Base-by-base conservation (phyloP, 2,329 filamentous ascomycete genomes). In the Calonectria fujianensis region DNA sequence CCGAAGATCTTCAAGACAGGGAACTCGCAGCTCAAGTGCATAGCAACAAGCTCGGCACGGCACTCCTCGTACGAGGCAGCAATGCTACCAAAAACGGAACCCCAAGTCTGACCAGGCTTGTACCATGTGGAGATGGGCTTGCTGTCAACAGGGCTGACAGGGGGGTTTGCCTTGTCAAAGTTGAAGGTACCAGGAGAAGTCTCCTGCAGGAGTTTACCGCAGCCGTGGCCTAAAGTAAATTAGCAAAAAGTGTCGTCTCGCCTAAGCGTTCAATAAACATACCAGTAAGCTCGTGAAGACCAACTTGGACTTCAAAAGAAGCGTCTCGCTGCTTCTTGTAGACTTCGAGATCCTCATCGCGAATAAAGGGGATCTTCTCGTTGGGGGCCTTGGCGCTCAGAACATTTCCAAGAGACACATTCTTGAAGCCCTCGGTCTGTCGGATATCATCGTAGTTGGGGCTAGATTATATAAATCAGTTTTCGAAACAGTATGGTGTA, bases 31-130 rank as follows among this genome's bases (percentile, higher is more conserved):
- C 93, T 92, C 70, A 98, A 89, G 52, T 93, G 93, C 96, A 98
- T 98, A 67, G 96, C 96, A 14, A 98, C 96, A 80, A 96, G 94
- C 84, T 98, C 96, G 6, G 96, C 96, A 70, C 96, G 93, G 84
- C 96, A 98, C 85, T 98, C 96, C 85, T 98, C 96, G 82, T 98
- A 98, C 20, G 93, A 95, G 4, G 94, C 95, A 48, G 96, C 95
- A 77, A 97, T 92, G 75, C 94, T 92, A 32, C 96, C 96, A 82
- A 98, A 98, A 0, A 98, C 95, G 7, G 93, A 95, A 71, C 95
- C 94, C 96, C 96, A 98, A 0, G 96, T 98, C 85, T 98, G 95
- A 3, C 96, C 96, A 3, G 95, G 95, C 85, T 97, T 98, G 88
- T 98, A 98, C 93, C 94, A 98, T 1, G 94, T 95, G 2, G 91